Evolutionary conservation across 306 rosid genomes (phyloP).

Genomic region (Cicer yamashitae): DNA sequence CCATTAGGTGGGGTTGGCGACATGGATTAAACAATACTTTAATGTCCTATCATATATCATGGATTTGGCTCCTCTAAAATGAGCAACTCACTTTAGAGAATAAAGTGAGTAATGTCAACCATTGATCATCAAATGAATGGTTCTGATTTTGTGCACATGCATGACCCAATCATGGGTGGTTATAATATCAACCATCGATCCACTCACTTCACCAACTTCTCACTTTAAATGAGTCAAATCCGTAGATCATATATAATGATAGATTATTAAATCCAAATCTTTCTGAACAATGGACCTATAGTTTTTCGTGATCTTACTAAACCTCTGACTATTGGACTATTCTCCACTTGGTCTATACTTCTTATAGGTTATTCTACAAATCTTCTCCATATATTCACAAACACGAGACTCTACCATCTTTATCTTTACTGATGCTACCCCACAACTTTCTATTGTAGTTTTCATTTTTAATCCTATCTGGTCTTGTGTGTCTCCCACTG

Average conservation of each 20-base stretch:
- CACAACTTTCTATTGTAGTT: neutral
- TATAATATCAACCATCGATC: too few species aligned
- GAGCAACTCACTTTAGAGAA: too few species aligned
- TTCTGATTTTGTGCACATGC: too few species aligned
- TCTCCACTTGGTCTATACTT: constrained; percentile 2
- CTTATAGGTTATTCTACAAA: neutral
- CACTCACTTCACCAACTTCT: too few species aligned
- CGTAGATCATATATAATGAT: neutral
- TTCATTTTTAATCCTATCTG: neutral
- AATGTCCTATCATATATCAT: neutral
- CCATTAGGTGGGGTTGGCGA: neutral
- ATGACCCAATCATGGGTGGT: too few species aligned
- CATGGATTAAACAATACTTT: neutral
- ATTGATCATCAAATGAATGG: too few species aligned
- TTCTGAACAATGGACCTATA: neutral
- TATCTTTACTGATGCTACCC: neutral
- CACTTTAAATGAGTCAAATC: too few species aligned
- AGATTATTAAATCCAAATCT: neutral
- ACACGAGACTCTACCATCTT: neutral
- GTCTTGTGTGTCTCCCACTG: neutral
- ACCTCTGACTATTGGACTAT: neutral
- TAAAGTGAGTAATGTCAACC: too few species aligned
- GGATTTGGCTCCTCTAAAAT: too few species aligned
- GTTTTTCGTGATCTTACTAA: neutral
- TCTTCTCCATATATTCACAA: neutral